Percentiles rank a stretch among this genome's conserved stretches.
Evolutionary conservation across 106 monocot genomes (phyloP).

Genomic region (Apostasia ramifera): DNA sequence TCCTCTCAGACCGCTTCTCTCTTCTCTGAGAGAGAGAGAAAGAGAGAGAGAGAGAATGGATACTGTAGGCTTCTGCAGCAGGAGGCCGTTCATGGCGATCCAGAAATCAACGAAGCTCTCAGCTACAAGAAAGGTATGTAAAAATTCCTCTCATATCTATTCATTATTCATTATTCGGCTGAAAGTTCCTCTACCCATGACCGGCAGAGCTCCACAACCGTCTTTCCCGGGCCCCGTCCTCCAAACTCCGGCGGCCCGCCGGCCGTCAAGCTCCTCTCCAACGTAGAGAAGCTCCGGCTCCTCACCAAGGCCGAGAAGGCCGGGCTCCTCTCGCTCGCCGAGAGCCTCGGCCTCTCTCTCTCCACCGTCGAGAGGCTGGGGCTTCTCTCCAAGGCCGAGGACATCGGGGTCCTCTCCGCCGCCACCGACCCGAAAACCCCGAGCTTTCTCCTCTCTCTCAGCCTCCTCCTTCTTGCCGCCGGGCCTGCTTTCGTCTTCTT

Average conservation of each 20-base stretch:
- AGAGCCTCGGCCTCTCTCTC: slow-evolving; percentile 69
- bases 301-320: slow-evolving; percentile 94
- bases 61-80: too few relatives aligned
- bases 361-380: slow-evolving; percentile 77
- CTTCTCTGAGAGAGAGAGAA: too few relatives aligned
- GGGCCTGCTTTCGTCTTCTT: slow-evolving; percentile 67
- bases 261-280: slow-evolving; percentile 80
- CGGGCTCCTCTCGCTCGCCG: slow-evolving; percentile 79
- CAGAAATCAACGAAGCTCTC: neutral
- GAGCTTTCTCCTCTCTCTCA: slow-evolving; percentile 32
- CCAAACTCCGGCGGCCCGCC: slow-evolving; percentile 9
- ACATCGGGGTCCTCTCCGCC: slow-evolving; percentile 73
- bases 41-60: too few relatives aligned
- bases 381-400: slow-evolving; percentile 89
- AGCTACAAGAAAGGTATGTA: too few relatives aligned
- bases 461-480: slow-evolving; percentile 37
- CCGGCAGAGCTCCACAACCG: slow-evolving; percentile 53
- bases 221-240: slow-evolving; percentile 49
- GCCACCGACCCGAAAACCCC: slow-evolving; percentile 76
- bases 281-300: slow-evolving; percentile 90
- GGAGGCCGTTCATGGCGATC: neutral
- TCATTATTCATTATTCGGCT: neutral
- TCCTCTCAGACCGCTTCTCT: too few relatives aligned
- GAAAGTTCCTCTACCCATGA: neutral
- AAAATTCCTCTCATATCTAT: too few relatives aligned